Base-by-base conservation (phyloP, 176 grass and related monocot species). In the Oryza punctata region DNA sequence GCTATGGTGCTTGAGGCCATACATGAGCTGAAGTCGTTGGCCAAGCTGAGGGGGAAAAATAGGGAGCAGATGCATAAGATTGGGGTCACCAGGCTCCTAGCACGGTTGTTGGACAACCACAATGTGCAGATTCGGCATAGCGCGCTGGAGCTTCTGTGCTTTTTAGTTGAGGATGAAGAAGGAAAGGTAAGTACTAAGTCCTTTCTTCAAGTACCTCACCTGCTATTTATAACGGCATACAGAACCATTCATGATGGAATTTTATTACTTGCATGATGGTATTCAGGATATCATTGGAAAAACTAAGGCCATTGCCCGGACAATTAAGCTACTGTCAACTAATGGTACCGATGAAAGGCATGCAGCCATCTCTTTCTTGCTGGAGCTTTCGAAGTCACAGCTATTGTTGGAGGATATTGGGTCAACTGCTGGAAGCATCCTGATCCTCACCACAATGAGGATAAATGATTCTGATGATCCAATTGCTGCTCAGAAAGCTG, bases 391-490 rank as follows among this genome's bases (percentile, higher is more conserved):
- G 5, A 88, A 91, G 81, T 91, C 86, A 26, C 81, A 91, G 45
- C 72, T 85, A 54, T 72, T 98, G 14, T 60, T 91, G 75, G 89
- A 91, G 72, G 81, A 83, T 33, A 87, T 94, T 70, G 92, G 92
- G 25, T 87, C 85, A 77, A 86, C 91, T 40, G 46, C 75, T 59
- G 90, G 95, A 44, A 81, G 75, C 26, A 82, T 98, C 69, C 76
- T 98, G 54, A 91, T 93, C 64, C 95, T 98, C 19, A 85, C 88
- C 30, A 87, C 90, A 28, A 95, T 91, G 86, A 98, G 90, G 77
- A 87, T 91, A 27, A 95, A 93, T 27, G 77, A 86, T 85, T 83
- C 82, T 29, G 72, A 91, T 73, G 95, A 95, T 91, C 75, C 66
- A 7, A 26, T 88, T 43, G 82, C 81, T 5, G 82, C 89, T n/a